Evolutionary conservation across 768 basidiomycete species (phyloP).

Genomic region (Tricholoma terreum): DNA sequence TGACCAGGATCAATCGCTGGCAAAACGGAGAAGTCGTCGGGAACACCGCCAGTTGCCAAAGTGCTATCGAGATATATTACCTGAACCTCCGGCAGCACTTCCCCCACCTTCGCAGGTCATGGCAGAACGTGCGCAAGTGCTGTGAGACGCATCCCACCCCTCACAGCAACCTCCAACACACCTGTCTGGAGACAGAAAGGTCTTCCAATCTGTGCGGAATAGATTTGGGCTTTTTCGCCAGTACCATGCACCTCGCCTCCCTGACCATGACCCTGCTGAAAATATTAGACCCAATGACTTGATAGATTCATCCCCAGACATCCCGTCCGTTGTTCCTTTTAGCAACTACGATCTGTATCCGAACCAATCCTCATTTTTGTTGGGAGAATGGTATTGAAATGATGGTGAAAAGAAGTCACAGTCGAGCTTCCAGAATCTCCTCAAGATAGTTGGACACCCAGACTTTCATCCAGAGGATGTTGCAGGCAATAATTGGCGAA

Average conservation of each 20-base stretch:
- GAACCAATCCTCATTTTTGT: slow-evolving; percentile 7
- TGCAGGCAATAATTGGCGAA: slow-evolving; percentile 1
- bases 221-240: background rate
- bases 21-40: background rate
- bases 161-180: background rate
- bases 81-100: background rate
- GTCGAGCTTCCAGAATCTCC: slow-evolving; percentile 2
- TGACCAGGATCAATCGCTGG: background rate
- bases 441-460: slow-evolving; percentile 5
- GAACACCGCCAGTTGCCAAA: background rate
- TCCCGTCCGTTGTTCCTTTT: too few species aligned
- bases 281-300: background rate
- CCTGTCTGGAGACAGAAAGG: background rate
- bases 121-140: background rate
- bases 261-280: background rate
- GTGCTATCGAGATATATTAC: background rate
- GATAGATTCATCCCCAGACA: background rate
- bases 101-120: background rate
- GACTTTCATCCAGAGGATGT: slow-evolving; percentile 9
- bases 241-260: background rate
- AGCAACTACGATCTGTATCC: slow-evolving; percentile 3
- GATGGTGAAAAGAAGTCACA: slow-evolving; percentile 2
- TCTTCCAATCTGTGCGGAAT: background rate
- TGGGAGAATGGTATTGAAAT: slow-evolving; percentile 12
- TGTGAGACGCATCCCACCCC: background rate